A percentile compares a stretch with the other conserved stretches of the same genome.
phyloP scores from a whole-genome alignment of 2,329 filamentous ascomycete genomes.

The Rhexocercosporidium sp. region DNA sequence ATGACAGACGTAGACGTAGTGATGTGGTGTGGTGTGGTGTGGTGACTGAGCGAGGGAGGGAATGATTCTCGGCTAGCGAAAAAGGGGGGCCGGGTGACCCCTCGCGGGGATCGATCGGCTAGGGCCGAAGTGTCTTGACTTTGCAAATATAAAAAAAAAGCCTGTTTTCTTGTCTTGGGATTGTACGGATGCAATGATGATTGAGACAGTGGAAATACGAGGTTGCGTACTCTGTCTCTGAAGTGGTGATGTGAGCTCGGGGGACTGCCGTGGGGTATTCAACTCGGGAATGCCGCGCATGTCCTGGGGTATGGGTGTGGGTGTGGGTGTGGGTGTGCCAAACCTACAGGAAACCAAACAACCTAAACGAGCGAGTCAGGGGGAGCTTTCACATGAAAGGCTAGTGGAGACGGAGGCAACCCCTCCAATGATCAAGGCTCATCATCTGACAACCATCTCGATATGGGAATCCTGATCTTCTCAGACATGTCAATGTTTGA shows the following conservation, averaged over 20 bases:
- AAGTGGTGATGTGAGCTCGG: no score
- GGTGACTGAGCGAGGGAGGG: not conserved
- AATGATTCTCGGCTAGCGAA: not conserved
- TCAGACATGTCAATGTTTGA: not conserved
- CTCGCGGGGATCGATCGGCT: not conserved
- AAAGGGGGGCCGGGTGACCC: constrained; percentile 7
- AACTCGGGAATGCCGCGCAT: no score
- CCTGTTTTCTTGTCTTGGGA: no score
- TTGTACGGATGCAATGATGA: no score
- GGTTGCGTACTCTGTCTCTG: no score
- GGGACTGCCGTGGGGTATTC: no score
- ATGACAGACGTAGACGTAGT: no score
- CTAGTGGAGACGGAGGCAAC: not conserved
- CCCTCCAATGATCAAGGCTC: not conserved
- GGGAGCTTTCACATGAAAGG: constrained; percentile 7
- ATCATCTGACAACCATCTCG: not conserved
- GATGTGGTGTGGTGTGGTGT: not conserved
- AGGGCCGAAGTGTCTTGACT: not conserved
- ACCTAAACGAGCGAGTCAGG: constrained; percentile 10
- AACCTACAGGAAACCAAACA: not conserved
- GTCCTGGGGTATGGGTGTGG: not conserved
- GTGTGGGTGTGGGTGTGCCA: not conserved
- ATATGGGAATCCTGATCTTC: constrained; percentile 6
- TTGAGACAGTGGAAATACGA: not conserved
- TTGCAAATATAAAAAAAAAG: not conserved